phyloP scores from a whole-genome alignment of 164 flowering plant genomes.

The Saururus chinensis region DNA sequence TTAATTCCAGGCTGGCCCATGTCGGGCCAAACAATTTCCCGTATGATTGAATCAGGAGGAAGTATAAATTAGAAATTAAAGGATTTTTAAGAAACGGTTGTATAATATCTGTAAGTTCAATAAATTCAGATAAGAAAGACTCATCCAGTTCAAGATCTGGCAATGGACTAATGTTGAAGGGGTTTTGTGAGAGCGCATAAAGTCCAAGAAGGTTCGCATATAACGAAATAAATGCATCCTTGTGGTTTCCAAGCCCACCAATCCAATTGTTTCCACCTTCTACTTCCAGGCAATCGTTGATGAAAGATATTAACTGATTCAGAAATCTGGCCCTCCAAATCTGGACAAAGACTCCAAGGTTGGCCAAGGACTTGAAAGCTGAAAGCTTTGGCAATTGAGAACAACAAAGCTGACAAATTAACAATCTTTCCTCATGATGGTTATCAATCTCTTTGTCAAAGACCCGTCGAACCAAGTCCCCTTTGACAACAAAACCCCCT shows the following conservation, averaged over 20 bases:
- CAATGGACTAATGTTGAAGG: slow-evolving; percentile 10
- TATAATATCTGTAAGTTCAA: slow-evolving; percentile 40
- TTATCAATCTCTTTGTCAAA: slow-evolving; percentile 98
- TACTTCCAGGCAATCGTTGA: slow-evolving; percentile 20
- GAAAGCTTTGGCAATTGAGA: slow-evolving; percentile 59
- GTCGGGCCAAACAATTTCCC: slow-evolving; percentile 24
- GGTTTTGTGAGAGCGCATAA: slow-evolving; percentile 60
- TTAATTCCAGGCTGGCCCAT: slow-evolving; percentile 5
- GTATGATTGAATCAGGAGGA: slow-evolving; percentile 36
- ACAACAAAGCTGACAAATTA: slow-evolving; percentile 78
- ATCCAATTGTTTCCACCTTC: slow-evolving; percentile 50
- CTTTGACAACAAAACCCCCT: slow-evolving; percentile 31
- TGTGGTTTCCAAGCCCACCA: slow-evolving; percentile 89
- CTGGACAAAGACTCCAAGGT: slow-evolving; percentile 19
- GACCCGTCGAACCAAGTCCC: slow-evolving; percentile 76
- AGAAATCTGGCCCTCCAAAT: slow-evolving; percentile 54
- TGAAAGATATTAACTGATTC: slow-evolving; percentile 41
- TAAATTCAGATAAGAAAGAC: slow-evolving; percentile 29
- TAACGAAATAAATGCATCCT: slow-evolving; percentile 70
- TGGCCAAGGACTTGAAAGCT: slow-evolving; percentile 17
- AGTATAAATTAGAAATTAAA: slow-evolving; percentile 55
- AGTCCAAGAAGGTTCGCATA: slow-evolving; percentile 77
- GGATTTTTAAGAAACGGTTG: slow-evolving; percentile 68
- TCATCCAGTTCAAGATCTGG: slow-evolving; percentile 12
- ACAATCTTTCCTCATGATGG: slow-evolving; percentile 84